These are phyloP conservation scores for Cladosporium sphaerospermum DNA, from an alignment of 2,329 filamentous ascomycete genomes.

Conservation along the genomic window DNA sequence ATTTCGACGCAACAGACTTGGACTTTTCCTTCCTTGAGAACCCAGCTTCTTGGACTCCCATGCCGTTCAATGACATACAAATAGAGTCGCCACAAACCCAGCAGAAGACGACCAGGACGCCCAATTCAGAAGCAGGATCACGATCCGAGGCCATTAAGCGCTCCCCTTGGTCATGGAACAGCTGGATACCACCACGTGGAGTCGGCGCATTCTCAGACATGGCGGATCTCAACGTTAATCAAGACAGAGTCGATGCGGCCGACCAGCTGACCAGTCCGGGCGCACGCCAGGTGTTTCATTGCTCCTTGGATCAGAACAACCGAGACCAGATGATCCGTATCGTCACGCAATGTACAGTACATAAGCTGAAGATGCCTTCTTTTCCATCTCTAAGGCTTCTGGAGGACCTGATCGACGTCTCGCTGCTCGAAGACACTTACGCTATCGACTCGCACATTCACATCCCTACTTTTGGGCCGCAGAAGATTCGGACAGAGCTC, in stretches of 20 bases:
- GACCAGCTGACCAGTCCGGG: slow-evolving; percentile 23
- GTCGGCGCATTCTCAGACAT: slow-evolving; percentile 19
- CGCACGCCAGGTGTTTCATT: slow-evolving; percentile 16
- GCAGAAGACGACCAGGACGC: neutral
- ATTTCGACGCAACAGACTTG: slow-evolving; percentile 18
- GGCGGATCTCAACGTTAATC: slow-evolving; percentile 20
- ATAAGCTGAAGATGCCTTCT: slow-evolving; percentile 39
- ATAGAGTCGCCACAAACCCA: neutral
- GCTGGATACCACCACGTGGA: slow-evolving; percentile 22
- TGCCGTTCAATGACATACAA: neutral
- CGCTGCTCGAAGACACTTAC: slow-evolving; percentile 48
- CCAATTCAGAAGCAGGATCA: slow-evolving; percentile 11
- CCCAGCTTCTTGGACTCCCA: slow-evolving; percentile 1
- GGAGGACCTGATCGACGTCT: slow-evolving; percentile 55
- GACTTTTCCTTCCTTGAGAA: slow-evolving; percentile 22
- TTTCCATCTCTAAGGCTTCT: slow-evolving; percentile 56
- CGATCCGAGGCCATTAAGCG: slow-evolving; percentile 20
- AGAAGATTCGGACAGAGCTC: slow-evolving; percentile 50
- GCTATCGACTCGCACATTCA: slow-evolving; percentile 54
- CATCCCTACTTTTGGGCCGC: slow-evolving; percentile 51
- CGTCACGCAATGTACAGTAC: slow-evolving; percentile 17
- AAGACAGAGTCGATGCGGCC: slow-evolving; percentile 17
- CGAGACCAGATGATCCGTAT: slow-evolving; percentile 24
- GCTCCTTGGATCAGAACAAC: slow-evolving; percentile 17
- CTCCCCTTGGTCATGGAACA: slow-evolving; percentile 23